Percentiles rank a stretch among this genome's conserved stretches.
Evolutionary conservation across 306 rosid genomes (phyloP).

Genomic region (Quercus engelmannii): DNA sequence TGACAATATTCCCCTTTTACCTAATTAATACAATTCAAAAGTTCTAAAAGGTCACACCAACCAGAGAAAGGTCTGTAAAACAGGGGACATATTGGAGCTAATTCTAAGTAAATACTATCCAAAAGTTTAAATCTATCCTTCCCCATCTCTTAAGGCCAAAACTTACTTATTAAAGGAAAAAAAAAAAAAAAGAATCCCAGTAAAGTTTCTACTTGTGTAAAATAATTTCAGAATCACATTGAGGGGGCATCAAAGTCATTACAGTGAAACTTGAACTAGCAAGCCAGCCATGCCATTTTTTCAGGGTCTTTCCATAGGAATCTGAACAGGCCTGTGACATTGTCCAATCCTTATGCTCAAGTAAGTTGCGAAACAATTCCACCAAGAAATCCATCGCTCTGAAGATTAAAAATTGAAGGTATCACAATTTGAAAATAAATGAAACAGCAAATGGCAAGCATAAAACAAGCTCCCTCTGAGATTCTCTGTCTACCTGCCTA

Average conservation of each 20-base stretch:
- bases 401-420: conserved; percentile 28
- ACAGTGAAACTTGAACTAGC: conserved; percentile 94
- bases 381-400: conserved; percentile 99
- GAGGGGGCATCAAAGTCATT: conserved; percentile 34
- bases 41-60: background rate
- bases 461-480: background rate
- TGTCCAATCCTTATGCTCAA: conserved; percentile 79
- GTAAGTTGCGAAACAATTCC: conserved; percentile 73
- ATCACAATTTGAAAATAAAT: conserved; percentile 6
- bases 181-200: background rate
- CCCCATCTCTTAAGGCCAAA: too few species aligned
- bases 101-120: background rate
- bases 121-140: too few species aligned
- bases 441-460: background rate
- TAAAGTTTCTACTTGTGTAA: background rate
- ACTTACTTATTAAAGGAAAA: too few species aligned
- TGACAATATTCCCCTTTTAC: background rate
- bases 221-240: conserved; percentile 20
- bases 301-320: conserved; percentile 81
- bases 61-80: background rate
- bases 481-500: background rate
- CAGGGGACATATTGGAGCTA: background rate
- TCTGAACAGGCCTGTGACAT: conserved; percentile 95
- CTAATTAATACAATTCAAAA: background rate
- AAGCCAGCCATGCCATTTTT: conserved; percentile 98